A percentile compares a stretch with the other conserved stretches of the same genome.
Evolutionary conservation across 345 rosid species (phyloP).

Genomic region (Nephelium lappaceum): DNA sequence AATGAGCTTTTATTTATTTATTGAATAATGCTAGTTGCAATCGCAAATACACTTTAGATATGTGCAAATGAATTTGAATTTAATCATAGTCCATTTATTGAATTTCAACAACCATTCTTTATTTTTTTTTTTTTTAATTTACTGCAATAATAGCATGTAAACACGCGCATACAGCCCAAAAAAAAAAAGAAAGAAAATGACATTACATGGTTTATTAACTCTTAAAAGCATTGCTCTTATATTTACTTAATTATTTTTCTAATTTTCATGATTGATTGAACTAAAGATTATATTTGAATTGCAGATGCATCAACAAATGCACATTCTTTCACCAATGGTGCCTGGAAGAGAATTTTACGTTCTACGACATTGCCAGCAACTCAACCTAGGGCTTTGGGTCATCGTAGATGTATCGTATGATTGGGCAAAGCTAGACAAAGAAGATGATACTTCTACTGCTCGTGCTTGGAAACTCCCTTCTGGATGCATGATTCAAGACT

Average conservation of each 20-base stretch:
- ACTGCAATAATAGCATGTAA: no score
- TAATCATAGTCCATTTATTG: no score
- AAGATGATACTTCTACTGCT: constrained; percentile 14
- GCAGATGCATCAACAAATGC: constrained; percentile 65
- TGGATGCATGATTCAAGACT: constrained; percentile 66
- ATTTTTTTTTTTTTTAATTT: no score
- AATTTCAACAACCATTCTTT: no score
- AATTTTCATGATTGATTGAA: background rate
- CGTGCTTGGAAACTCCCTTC: constrained; percentile 76
- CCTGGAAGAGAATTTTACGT: constrained; percentile 62
- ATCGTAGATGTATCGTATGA: constrained; percentile 60
- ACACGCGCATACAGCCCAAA: no score
- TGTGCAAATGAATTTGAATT: no score
- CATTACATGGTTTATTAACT: no score
- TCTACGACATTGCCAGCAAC: constrained; percentile 61
- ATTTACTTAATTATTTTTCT: background rate
- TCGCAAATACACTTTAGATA: no score
- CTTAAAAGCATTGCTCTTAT: background rate
- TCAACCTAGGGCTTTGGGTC: constrained; percentile 58
- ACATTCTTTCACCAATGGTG: constrained; percentile 74
- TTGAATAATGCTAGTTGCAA: no score
- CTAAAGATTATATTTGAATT: background rate
- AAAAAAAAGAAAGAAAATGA: no score
- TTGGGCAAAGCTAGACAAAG: constrained; percentile 11
- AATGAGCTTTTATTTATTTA: no score